Evolutionary conservation across 2,329 filamentous ascomycete genomes (phyloP), one percentile per base, ranked within the genome.

Genomic region (Colletotrichum melonis): DNA sequence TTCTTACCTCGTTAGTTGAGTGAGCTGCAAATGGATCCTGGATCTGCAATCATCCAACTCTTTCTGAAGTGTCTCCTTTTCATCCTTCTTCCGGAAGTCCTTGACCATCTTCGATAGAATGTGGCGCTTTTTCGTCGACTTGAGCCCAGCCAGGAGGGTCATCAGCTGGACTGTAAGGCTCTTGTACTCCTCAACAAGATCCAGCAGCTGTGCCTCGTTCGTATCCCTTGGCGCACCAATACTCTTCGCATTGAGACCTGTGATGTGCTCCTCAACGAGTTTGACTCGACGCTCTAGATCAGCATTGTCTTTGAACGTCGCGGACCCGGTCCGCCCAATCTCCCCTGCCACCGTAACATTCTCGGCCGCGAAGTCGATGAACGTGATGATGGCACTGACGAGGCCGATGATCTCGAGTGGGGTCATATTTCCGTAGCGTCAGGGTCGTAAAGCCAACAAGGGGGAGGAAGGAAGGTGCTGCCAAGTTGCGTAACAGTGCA

Each of bases 311-410:
- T 62, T 42, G 28, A 54, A n/a, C 11, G 65, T 32, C 2, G 65
- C 57, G 22, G 56, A 52, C 6, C 57, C 56, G 5, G 32, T 11
- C 46, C 26, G 60, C 6, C 4, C 38, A 7, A 62, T 62, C 9
- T 54, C 42, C 5, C 30, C 42, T 14, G 46, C 56, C 6, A 68
- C 22, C 5, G 14, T 7, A 2, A 62, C 65, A 38, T 60, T 60
- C 49, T 68, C 57, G 46, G 65, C 65, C 5, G 57, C 65, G 24
- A 68, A 68, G 65, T 68, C 42, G 32, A 68, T 16, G 30, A 68
- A 62, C 1, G 56, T 68, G n/a, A 68, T 62, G 22, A 56, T 28
- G 46, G 42, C 46, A 22, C 65, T 68, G 28, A 62, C 46, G 0
- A 68, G 65, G 11, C 65, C 57, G 56, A 68, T 62, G 46, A 68